phyloP scores from a whole-genome alignment of 1,139 yeast genomes.

The Yamadazyma aaseri region DNA sequence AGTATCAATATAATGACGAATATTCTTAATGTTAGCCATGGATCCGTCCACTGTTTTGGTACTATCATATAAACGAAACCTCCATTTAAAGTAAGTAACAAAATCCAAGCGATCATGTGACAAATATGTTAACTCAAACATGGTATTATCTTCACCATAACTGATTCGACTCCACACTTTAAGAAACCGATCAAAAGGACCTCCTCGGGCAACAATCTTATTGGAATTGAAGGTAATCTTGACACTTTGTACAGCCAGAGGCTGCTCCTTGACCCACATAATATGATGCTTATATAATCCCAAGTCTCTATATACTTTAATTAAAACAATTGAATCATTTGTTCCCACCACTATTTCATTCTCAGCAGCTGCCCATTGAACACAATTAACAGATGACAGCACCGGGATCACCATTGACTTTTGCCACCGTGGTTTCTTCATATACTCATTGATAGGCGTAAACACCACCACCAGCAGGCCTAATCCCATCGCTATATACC shows the following conservation, averaged over 20 bases:
- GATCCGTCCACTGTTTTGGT: slow-evolving; percentile 23
- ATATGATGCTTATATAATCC: slow-evolving; percentile 34
- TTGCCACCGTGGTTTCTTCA: slow-evolving; percentile 52
- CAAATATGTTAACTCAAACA: slow-evolving; percentile 70
- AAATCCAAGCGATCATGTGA: slow-evolving; percentile 53
- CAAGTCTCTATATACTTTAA: slow-evolving; percentile 48
- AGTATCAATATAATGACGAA: slow-evolving; percentile 32
- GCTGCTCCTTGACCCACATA: slow-evolving; percentile 58
- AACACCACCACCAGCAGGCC: slow-evolving; percentile 32
- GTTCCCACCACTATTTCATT: slow-evolving; percentile 67
- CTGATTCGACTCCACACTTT: slow-evolving; percentile 79
- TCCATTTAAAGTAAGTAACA: slow-evolving; percentile 59
- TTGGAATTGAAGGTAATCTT: slow-evolving; percentile 64
- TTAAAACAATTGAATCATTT: slow-evolving; percentile 46
- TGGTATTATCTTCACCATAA: slow-evolving; percentile 62
- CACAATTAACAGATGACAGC: slow-evolving; percentile 44
- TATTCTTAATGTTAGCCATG: slow-evolving; percentile 40
- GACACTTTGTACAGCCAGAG: slow-evolving; percentile 55
- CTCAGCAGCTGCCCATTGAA: slow-evolving; percentile 65
- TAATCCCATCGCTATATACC: slow-evolving; percentile 52
- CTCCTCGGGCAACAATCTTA: slow-evolving; percentile 59
- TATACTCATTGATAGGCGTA: slow-evolving; percentile 45
- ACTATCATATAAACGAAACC: slow-evolving; percentile 19
- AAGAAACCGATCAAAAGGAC: slow-evolving; percentile 60
- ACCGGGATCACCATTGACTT: slow-evolving; percentile 21